Conservation (phyloP, 345 rosid genomes). For the Reutealis trisperma region DNA sequence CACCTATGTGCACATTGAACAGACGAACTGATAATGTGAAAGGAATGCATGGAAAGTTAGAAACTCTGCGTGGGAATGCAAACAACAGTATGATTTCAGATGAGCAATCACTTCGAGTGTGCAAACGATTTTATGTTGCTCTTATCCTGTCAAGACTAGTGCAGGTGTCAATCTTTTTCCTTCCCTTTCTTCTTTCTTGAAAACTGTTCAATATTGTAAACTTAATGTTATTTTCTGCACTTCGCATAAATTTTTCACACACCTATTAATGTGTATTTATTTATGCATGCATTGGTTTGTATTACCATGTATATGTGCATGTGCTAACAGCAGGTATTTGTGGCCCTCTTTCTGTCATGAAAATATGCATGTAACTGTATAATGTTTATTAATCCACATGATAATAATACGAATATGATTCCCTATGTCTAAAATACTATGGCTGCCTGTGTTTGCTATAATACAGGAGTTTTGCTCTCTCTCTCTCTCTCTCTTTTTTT, state of each 20-base stretch:
- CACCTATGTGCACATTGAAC: conserved; percentile 53
- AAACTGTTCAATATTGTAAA: neutral
- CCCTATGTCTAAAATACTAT: neutral
- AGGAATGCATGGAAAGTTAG: conserved; percentile 45
- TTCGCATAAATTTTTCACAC: neutral
- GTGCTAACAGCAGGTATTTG: neutral
- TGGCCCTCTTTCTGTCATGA: neutral
- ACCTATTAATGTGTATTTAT: neutral
- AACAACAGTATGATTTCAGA: conserved; percentile 57
- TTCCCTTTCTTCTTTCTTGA: neutral
- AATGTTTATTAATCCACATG: neutral
- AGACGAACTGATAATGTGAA: conserved; percentile 43
- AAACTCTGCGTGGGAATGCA: conserved; percentile 39
- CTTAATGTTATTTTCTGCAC: neutral
- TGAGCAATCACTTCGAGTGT: conserved; percentile 77
- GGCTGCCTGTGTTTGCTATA: neutral
- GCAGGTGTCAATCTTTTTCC: conserved; percentile 53
- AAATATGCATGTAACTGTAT: neutral
- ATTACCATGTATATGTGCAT: neutral
- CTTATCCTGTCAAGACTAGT: conserved; percentile 90
- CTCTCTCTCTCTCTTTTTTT: too few species aligned
- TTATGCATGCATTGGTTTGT: neutral
- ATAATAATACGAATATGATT: neutral
- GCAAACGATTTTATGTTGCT: conserved; percentile 95
- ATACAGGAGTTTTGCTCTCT: neutral